A percentile compares a stretch with the other conserved stretches of the same genome.
Conservation (phyloP, 1,284 basidiomycete genomes). For the Cerioporus squamosus region DNA sequence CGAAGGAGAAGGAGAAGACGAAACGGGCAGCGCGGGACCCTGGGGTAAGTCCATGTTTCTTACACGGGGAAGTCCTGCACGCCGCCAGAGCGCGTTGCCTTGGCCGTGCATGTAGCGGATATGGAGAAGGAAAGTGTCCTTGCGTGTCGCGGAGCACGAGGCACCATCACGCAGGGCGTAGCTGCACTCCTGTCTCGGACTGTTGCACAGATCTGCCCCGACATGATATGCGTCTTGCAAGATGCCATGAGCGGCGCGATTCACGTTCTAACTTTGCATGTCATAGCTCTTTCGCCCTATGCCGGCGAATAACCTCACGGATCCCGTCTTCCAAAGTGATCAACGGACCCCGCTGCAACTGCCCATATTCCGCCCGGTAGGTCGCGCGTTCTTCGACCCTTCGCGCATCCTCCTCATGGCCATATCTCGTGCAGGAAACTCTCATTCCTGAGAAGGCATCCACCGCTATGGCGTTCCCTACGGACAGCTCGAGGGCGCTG, state of each 20-base stretch:
- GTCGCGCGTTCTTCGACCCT: slow-evolving; percentile 16
- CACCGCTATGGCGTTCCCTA: slow-evolving; percentile 46
- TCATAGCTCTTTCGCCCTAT: slow-evolving; percentile 39
- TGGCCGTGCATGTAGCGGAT: too few relatives aligned
- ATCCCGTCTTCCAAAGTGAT: slow-evolving; percentile 41
- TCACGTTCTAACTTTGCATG: neutral
- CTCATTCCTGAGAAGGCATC: slow-evolving; percentile 44
- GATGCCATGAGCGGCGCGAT: neutral
- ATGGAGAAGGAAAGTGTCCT: too few relatives aligned
- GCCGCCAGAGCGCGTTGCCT: too few relatives aligned
- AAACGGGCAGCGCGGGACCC: slow-evolving; percentile 15
- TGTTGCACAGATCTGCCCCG: too few relatives aligned
- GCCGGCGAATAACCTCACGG: slow-evolving; percentile 36
- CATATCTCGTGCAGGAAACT: slow-evolving; percentile 35
- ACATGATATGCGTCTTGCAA: neutral
- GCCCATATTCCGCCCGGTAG: slow-evolving; percentile 46
- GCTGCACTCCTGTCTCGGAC: too few relatives aligned
- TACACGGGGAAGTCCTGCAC: neutral
- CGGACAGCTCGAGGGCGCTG: slow-evolving; percentile 52
- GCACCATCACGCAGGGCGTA: too few relatives aligned
- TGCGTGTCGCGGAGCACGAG: too few relatives aligned
- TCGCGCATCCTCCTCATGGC: neutral
- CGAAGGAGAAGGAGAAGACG: slow-evolving; percentile 13
- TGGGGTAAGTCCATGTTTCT: slow-evolving; percentile 15
- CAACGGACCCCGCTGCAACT: slow-evolving; percentile 35